These are phyloP conservation scores for Mucuna pruriens DNA, from an alignment of 306 rosid genomes.

Conservation along the genomic window DNA sequence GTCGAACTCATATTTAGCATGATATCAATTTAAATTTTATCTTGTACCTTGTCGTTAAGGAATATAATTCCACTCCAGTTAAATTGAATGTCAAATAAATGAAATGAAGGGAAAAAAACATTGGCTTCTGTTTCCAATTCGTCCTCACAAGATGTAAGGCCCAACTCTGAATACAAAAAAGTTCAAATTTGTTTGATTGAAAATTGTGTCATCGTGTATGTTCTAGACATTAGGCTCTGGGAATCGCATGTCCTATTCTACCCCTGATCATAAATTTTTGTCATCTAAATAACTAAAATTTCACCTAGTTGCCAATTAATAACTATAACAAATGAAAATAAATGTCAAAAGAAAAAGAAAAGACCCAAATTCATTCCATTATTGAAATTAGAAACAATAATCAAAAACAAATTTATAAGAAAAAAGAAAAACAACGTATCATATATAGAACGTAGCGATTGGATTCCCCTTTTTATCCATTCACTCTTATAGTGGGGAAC, in stretches of 20 bases:
- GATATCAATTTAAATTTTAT: slow-evolving; percentile 21
- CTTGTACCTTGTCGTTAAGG: slow-evolving; percentile 29
- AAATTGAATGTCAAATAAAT: slow-evolving; percentile 21
- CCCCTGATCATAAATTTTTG: too few species aligned
- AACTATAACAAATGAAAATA: not conserved
- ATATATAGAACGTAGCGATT: too few species aligned
- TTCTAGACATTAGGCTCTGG: not conserved
- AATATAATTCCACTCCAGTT: slow-evolving; percentile 23
- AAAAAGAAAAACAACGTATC: too few species aligned
- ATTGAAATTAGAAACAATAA: not conserved
- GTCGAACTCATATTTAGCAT: slow-evolving; percentile 25
- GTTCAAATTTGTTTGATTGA: not conserved
- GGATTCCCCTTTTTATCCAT: too few species aligned
- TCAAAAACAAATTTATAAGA: not conserved
- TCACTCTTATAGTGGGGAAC: too few species aligned
- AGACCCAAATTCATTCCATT: not conserved
- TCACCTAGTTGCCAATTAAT: not conserved
- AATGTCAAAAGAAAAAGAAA: too few species aligned
- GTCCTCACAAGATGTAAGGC: too few species aligned
- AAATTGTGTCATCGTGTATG: not conserved
- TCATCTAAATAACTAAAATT: too few species aligned
- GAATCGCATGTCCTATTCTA: not conserved
- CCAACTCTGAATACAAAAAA: not conserved
- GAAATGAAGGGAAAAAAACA: not conserved
- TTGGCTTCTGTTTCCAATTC: not conserved